phyloP scores from a whole-genome alignment of 805 yeast species.

The Monosporozyma siamensis region DNA sequence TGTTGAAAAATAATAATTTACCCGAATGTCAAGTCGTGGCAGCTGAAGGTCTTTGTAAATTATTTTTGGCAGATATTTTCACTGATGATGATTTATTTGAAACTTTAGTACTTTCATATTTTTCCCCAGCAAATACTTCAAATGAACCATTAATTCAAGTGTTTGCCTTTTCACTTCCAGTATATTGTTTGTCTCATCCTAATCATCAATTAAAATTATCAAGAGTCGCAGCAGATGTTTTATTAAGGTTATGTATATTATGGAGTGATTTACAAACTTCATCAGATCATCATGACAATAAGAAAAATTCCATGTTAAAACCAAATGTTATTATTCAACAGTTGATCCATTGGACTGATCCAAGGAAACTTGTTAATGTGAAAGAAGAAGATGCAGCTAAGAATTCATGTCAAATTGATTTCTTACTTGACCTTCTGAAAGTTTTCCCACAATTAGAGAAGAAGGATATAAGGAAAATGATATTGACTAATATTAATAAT shows the following conservation, averaged over 20 bases:
- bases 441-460: constrained; percentile 39
- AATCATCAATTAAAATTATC: constrained; percentile 61
- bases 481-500: constrained; percentile 43
- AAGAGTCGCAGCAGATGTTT: constrained; percentile 55
- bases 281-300: constrained; percentile 24
- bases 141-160: constrained; percentile 70
- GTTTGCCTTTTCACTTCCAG: constrained; percentile 80
- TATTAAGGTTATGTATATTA: constrained; percentile 44
- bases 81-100: constrained; percentile 64
- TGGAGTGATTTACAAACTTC: constrained; percentile 33
- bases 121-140: constrained; percentile 52
- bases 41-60: constrained; percentile 79
- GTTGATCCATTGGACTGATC: constrained; percentile 78
- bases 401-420: constrained; percentile 47
- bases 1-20: constrained; percentile 45
- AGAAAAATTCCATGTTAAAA: constrained; percentile 22
- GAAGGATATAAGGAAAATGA: constrained; percentile 44
- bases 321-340: constrained; percentile 59
- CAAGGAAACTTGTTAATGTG: constrained; percentile 48
- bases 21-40: constrained; percentile 69
- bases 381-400: constrained; percentile 33
- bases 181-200: constrained; percentile 67
- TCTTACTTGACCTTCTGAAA: constrained; percentile 45
- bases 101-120: constrained; percentile 62
- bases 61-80: constrained; percentile 68